Base-by-base conservation (phyloP, 495 filamentous ascomycete species). In the Annulohypoxylon maeteangense region DNA sequence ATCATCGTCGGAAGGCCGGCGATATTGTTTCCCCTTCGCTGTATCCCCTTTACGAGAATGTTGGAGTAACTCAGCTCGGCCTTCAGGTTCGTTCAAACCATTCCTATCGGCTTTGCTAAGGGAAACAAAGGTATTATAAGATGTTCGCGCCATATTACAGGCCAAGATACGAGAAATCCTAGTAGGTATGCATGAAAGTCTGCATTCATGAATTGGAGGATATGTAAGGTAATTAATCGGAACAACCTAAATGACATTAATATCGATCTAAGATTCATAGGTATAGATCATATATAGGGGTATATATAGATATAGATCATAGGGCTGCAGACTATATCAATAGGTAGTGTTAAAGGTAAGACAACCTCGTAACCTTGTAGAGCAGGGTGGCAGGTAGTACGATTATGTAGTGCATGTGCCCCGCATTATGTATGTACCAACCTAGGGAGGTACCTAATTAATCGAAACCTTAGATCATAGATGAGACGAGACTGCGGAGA, bases 61-160 rank as follows among this genome's bases (percentile, higher is more conserved):
- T 27, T 29, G 40, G 34, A 55, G 61, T 14, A 61, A 51, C 25
- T 65, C 40, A 34, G 31, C 34, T 27, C 20, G 34, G 23, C 14
- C 54, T 38, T 44, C 2, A 0, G 48, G 53, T 40, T 65, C 29
- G 14, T 51, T 6, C 3, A 51, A 12, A n/a, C 23, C 11, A 11
- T 27, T n/a, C 22, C 1, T 10, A 29, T 29, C 11, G 23, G 23
- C 12, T 23, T 51, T 51, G 23, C 14, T 1, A 51, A 40, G 5
- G 22, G 62, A n/a, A 20, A 3, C 68, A 44, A 71, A 56, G 14
- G 68, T 67, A 14, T 68, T 55, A 32, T 64, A 72, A 2, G 59
- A 68, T 22, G 1, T 36, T 45, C 3, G 53, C 7, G 69, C 54
- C 69, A 72, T 72, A 34, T 57, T 27, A 22, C 14, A 11, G 20